phyloP scores from a whole-genome alignment of 495 filamentous ascomycete genomes.

The Tuber calosporum region DNA sequence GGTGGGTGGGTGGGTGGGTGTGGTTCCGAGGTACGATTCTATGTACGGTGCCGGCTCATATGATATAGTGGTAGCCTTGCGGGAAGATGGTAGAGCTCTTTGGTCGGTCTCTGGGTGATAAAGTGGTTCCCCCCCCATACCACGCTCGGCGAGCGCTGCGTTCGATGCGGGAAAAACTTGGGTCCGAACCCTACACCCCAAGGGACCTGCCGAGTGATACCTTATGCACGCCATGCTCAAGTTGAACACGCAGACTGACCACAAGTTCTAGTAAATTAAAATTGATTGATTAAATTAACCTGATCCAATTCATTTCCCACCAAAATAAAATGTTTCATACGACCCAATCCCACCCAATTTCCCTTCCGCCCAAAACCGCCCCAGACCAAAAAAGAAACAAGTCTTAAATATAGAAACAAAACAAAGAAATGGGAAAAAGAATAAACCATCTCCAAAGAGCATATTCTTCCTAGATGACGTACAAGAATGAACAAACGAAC shows the following conservation, averaged over 20 bases:
- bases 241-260: too few species aligned
- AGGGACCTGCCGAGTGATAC: not conserved
- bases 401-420: not conserved
- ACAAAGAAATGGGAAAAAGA: not conserved
- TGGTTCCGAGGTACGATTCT: too few species aligned
- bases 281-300: not conserved
- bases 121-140: too few species aligned
- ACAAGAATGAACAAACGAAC: not conserved
- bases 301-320: not conserved
- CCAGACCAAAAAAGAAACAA: not conserved
- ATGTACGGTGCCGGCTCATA: too few species aligned
- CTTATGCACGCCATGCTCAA: not conserved
- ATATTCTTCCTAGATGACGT: not conserved
- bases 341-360: not conserved
- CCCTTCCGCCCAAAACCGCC: not conserved
- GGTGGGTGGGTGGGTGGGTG: too few species aligned
- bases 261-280: not conserved
- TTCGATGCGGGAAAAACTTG: not conserved
- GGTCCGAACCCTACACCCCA: not conserved
- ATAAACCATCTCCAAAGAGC: not conserved
- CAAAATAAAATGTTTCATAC: not conserved
- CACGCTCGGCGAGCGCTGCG: not conserved
- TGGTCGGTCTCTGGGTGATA: too few species aligned
- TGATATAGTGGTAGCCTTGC: too few species aligned
- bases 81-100: too few species aligned